Evolutionary conservation across 2,329 filamentous ascomycete genomes (phyloP).

Genomic region (Arthrobotrys entomopaga): DNA sequence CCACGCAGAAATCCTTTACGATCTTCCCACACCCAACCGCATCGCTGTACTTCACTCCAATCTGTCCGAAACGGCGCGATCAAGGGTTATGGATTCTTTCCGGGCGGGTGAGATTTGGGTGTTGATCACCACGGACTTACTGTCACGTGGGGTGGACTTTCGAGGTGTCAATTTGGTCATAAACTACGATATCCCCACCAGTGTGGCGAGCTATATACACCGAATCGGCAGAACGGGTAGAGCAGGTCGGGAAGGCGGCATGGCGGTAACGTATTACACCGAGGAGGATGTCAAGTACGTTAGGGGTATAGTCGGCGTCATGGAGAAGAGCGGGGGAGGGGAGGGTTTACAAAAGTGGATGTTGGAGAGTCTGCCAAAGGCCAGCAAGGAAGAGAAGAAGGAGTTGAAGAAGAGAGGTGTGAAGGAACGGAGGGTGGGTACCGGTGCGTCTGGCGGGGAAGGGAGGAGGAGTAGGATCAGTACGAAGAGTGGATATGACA

Average conservation of each 20-base stretch:
- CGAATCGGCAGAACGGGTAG: constrained; percentile 90
- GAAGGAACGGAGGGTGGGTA: constrained; percentile 51
- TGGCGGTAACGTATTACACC: constrained; percentile 93
- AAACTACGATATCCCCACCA: constrained; percentile 97
- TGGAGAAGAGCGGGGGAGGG: constrained; percentile 74
- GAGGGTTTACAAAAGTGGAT: constrained; percentile 82
- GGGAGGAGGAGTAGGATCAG: constrained; percentile 76
- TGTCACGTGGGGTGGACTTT: constrained; percentile 93
- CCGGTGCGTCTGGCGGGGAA: constrained; percentile 57
- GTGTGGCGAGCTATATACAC: constrained; percentile 89
- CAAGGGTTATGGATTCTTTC: constrained; percentile 87
- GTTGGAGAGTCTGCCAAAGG: constrained; percentile 82
- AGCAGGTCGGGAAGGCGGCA: constrained; percentile 84
- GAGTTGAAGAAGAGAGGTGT: constrained; percentile 72
- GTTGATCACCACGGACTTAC: constrained; percentile 91
- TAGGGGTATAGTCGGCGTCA: constrained; percentile 92
- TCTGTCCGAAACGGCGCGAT: constrained; percentile 78
- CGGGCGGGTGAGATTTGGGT: constrained; percentile 94
- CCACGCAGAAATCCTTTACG: constrained; percentile 89
- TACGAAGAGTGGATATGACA: constrained; percentile 80
- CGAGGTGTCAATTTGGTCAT: constrained; percentile 94
- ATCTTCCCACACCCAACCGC: constrained; percentile 83
- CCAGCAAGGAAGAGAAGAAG: constrained; percentile 84
- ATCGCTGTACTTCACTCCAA: constrained; percentile 92
- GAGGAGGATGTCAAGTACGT: constrained; percentile 92